phyloP scores from a whole-genome alignment of 2,329 filamentous ascomycete genomes.

The Curvularia sp. region DNA sequence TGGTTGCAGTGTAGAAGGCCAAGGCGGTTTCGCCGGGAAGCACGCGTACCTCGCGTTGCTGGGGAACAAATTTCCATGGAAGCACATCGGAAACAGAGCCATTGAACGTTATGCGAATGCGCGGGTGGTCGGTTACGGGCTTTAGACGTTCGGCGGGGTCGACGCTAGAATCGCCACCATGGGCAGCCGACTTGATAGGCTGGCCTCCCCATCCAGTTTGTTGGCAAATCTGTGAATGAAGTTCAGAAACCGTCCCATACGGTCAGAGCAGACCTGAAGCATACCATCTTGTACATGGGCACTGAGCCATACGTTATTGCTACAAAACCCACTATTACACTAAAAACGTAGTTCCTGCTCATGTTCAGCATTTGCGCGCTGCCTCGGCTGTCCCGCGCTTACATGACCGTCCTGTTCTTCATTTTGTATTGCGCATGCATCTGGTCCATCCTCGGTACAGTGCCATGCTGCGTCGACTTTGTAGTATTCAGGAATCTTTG shows the following conservation, averaged over 20 bases:
- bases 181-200: conserved; percentile 80
- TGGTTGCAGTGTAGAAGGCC: conserved; percentile 97
- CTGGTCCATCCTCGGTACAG: conserved; percentile 66
- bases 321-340: conserved; percentile 78
- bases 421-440: conserved; percentile 68
- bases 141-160: conserved; percentile 79
- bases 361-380: conserved; percentile 10
- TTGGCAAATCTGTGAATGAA: conserved; percentile 70
- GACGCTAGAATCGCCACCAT: conserved; percentile 61
- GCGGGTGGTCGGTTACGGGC: conserved; percentile 79
- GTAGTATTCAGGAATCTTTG: conserved; percentile 46
- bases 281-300: conserved; percentile 85
- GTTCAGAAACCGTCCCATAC: conserved; percentile 11
- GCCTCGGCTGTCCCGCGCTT: conserved; percentile 27
- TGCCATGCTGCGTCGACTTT: conserved; percentile 40
- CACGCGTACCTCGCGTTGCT: conserved; percentile 95
- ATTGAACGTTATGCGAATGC: conserved; percentile 94
- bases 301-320: conserved; percentile 84
- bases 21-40: conserved; percentile 95
- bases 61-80: conserved; percentile 96
- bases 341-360: conserved; percentile 71
- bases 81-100: conserved; percentile 93
- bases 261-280: background rate
- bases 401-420: conserved; percentile 73
- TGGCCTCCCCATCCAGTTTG: conserved; percentile 92